Evolutionary conservation across 73 alveolate species (phyloP).

Genomic region (Blepharisma stoltei): DNA sequence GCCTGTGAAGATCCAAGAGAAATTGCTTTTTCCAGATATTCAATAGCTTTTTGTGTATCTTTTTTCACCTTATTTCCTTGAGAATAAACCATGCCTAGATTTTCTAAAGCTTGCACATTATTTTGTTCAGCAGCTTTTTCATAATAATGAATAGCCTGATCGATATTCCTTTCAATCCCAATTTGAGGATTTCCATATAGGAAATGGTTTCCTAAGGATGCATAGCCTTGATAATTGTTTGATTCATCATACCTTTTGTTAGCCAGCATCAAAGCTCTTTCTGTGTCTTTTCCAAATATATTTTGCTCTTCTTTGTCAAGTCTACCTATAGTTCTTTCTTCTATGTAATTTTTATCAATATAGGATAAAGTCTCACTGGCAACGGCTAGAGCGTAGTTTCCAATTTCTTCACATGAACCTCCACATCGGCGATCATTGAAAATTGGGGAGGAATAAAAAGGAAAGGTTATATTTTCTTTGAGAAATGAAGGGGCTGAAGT

Average conservation of each 20-base stretch:
- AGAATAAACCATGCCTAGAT: neutral
- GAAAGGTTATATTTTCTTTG: neutral
- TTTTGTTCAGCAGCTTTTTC: constrained; percentile 3
- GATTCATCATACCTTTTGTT: neutral
- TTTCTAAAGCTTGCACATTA: neutral
- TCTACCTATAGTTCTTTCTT: neutral
- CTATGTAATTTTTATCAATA: neutral
- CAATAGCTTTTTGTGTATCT: neutral
- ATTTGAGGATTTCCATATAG: neutral
- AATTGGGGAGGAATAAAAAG: neutral
- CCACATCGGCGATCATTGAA: neutral
- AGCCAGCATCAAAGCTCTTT: neutral
- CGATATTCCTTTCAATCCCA: neutral
- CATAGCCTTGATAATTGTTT: neutral
- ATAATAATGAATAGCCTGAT: neutral
- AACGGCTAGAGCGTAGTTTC: neutral
- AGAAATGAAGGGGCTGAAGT: neutral
- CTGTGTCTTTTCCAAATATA: neutral
- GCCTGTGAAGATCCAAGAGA: neutral
- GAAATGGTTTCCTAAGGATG: neutral
- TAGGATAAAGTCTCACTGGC: neutral
- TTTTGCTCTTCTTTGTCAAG: neutral
- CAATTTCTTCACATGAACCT: neutral
- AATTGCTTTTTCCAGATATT: neutral
- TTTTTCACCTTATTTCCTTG: neutral